Evolutionary conservation across 2,329 filamentous ascomycete species (phyloP), one percentile per base, ranked within the genome.

Genomic region (Fusarium cicatricum): DNA sequence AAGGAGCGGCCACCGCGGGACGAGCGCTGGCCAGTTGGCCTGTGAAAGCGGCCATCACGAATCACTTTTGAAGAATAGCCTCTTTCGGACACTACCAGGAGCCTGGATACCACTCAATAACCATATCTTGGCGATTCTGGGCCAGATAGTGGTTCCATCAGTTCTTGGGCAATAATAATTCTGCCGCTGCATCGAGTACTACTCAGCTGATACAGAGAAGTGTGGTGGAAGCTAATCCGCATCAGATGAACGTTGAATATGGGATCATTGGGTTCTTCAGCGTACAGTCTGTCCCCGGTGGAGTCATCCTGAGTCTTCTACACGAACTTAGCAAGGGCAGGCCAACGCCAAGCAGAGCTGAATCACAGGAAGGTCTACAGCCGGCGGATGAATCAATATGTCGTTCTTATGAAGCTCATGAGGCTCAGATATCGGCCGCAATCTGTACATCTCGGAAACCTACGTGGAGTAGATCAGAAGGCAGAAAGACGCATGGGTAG

Each of bases 231-330:
- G 29, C 29, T 19, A 11, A 28, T 9, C 23, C 16, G 34, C 29
- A 50, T 38, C 41, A 48, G 45, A 60, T 46, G 36, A 45, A 60
- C 46, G 37, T 45, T 44, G 50, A 58, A 23, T 46, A 59, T 56
- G 41, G 58, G 34, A 52, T 61, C 47, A 58, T 48, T 46, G 32
- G 39, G 17, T 43, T 21, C 39, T 33, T 19, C 42, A 45, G 48
- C 41, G 48, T 44, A 45, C 48, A 47, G 21, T 52, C 33, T 38
- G 48, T 17, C 40, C 21, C 26, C 12, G 10, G 48, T 39, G 48
- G 39, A 40, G 33, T 43, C 17, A 40, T 28, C 29, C 33, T 39
- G 32, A 34, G 40, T 23, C 17, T 12, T 38, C 28, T 21, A 39
- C 26, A 44, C 33, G 34, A 29, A 33, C 48, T n/a, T n/a, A 14